phyloP scores from a whole-genome alignment of 2,329 filamentous ascomycete genomes.

The Sphaerostilbella broomeana region DNA sequence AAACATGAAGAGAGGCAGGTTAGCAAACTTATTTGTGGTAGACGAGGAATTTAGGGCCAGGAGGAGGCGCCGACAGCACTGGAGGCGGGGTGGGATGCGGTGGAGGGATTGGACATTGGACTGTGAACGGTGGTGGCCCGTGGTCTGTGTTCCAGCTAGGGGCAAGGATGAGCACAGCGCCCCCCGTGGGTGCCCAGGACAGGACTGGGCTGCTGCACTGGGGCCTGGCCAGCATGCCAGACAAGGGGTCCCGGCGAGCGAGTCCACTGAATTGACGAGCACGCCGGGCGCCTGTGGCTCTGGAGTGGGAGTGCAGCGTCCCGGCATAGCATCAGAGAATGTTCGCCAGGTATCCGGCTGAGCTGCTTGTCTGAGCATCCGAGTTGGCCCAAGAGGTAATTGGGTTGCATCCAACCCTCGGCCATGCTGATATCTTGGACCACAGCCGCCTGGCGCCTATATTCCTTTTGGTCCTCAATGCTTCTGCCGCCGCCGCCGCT shows the following conservation, averaged over 20 bases:
- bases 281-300: background rate
- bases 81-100: slow-evolving; percentile 23
- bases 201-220: slow-evolving; percentile 19
- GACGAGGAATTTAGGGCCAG: slow-evolving; percentile 16
- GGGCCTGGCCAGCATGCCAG: slow-evolving; percentile 14
- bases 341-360: no score
- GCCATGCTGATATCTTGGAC: background rate
- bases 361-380: no score
- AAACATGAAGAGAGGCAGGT: slow-evolving; percentile 29
- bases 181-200: slow-evolving; percentile 27
- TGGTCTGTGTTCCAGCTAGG: slow-evolving; percentile 14
- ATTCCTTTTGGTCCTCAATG: background rate
- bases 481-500: no score
- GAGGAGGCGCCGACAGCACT: slow-evolving; percentile 24
- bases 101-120: slow-evolving; percentile 14
- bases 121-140: slow-evolving; percentile 9
- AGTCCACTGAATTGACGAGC: slow-evolving; percentile 6
- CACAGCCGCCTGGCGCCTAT: background rate
- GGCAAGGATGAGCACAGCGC: slow-evolving; percentile 22
- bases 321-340: no score
- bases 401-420: no score
- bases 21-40: slow-evolving; percentile 20
- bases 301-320: no score
- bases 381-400: no score
- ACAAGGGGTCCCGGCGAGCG: slow-evolving; percentile 9